Percentiles rank a stretch among this genome's conserved stretches.
Evolutionary conservation across 768 basidiomycete genomes (phyloP).

Genomic region (Pleurotus sapidus): DNA sequence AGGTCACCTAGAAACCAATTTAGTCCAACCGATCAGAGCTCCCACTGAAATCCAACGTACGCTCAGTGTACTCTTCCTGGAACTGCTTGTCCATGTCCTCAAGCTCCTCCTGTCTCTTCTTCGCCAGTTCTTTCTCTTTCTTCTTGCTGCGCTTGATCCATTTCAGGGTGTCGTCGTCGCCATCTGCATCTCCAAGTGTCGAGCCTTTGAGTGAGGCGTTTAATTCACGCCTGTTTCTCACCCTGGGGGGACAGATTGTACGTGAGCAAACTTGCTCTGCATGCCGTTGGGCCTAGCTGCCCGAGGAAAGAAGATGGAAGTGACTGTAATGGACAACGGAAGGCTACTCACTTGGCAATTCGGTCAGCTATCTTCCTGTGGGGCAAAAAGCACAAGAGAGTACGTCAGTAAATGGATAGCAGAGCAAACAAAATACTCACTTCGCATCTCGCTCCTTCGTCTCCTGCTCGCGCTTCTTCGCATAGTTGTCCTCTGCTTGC

Average conservation of each 20-base stretch:
- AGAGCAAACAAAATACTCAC: constrained; percentile 40
- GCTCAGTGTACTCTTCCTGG: constrained; percentile 82
- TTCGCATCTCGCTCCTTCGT: constrained; percentile 72
- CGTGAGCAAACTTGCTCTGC: constrained; percentile 15
- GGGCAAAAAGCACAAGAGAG: constrained; percentile 14
- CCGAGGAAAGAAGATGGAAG: constrained; percentile 44
- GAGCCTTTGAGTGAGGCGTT: constrained; percentile 88
- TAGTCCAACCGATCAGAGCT: neutral
- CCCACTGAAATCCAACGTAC: constrained; percentile 40
- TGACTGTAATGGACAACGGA: constrained; percentile 30
- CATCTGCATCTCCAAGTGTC: constrained; percentile 88
- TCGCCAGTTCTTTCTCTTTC: constrained; percentile 84
- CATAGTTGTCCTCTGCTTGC: constrained; percentile 85
- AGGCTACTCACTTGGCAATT: constrained; percentile 82
- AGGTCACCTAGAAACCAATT: constrained; percentile 65
- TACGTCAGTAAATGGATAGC: constrained; percentile 23
- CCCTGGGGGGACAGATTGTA: constrained; percentile 52
- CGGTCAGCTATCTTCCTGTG: constrained; percentile 66
- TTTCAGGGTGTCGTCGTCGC: constrained; percentile 75
- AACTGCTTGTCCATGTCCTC: constrained; percentile 81
- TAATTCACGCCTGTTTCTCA: constrained; percentile 92
- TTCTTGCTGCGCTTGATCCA: constrained; percentile 95
- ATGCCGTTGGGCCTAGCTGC: constrained; percentile 32
- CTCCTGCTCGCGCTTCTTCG: constrained; percentile 65
- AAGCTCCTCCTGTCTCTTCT: constrained; percentile 77